These are phyloP conservation scores for Tetrahymena elliotti DNA, from an alignment of 73 alveolate genomes.

Conservation along the genomic window DNA sequence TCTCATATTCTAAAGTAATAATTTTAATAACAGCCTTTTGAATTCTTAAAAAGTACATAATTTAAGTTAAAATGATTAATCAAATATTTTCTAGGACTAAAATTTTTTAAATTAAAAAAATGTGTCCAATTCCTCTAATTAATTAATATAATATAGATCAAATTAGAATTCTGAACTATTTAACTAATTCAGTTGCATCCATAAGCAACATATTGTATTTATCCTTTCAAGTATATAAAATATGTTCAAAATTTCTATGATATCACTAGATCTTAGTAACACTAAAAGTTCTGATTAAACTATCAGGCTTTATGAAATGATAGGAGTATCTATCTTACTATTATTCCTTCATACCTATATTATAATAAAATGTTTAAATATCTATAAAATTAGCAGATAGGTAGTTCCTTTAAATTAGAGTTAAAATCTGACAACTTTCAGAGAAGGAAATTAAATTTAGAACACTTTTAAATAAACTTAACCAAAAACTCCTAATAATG, in stretches of 20 bases:
- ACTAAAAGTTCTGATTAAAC: neutral
- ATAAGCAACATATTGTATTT: neutral
- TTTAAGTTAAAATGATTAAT: neutral
- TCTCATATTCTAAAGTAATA: neutral
- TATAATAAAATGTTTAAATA: neutral
- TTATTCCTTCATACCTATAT: neutral
- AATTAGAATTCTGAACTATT: too few relatives aligned
- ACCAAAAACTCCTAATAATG: too few relatives aligned
- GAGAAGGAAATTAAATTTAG: too few relatives aligned
- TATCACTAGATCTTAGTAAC: neutral
- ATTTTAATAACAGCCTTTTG: too few relatives aligned
- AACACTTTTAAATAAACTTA: too few relatives aligned
- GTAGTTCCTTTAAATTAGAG: neutral
- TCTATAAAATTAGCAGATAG: neutral
- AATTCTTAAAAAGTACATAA: neutral
- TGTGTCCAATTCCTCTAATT: neutral
- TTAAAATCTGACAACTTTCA: neutral
- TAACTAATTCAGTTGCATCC: neutral
- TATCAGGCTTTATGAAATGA: neutral
- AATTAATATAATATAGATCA: neutral
- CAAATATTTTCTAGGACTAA: neutral
- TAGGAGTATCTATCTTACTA: neutral
- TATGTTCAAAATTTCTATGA: neutral
- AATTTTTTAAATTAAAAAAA: too few relatives aligned
- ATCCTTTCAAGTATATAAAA: neutral